Conservation (phyloP, 345 rosid genomes). For the Syzygium aqueum region DNA sequence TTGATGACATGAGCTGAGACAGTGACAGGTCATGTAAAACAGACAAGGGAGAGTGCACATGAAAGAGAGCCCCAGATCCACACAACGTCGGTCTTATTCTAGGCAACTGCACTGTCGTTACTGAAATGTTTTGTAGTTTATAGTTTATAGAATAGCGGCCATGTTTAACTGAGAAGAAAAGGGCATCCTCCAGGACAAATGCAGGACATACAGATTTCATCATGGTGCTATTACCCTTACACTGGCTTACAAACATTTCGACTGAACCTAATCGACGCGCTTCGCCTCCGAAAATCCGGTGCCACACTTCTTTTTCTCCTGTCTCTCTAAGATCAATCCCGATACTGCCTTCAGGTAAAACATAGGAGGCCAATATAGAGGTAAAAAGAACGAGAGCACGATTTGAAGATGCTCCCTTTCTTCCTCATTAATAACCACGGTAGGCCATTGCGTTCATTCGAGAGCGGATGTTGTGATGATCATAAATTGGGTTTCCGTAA, state of each 20-base stretch:
- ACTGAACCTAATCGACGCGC: background rate
- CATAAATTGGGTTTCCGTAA: constrained; percentile 32
- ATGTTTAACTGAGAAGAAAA: background rate
- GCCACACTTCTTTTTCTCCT: background rate
- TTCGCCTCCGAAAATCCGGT: background rate
- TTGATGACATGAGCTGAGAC: background rate
- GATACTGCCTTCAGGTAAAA: background rate
- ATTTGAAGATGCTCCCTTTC: background rate
- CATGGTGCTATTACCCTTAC: background rate
- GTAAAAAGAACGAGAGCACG: background rate
- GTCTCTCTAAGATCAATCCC: background rate
- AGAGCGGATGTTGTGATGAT: constrained; percentile 36
- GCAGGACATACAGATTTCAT: background rate
- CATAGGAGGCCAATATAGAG: background rate
- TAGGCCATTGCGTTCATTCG: constrained; percentile 37
- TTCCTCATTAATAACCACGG: constrained; percentile 26
- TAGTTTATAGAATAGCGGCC: background rate
- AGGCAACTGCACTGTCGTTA: background rate
- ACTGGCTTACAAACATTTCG: background rate
- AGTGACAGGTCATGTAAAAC: background rate
- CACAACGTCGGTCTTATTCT: background rate
- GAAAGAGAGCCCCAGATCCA: background rate
- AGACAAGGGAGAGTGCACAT: background rate
- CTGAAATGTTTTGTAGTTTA: background rate
- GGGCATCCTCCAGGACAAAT: background rate